phyloP scores from a whole-genome alignment of 345 rosid species.

The Cardamine resedifolia region DNA sequence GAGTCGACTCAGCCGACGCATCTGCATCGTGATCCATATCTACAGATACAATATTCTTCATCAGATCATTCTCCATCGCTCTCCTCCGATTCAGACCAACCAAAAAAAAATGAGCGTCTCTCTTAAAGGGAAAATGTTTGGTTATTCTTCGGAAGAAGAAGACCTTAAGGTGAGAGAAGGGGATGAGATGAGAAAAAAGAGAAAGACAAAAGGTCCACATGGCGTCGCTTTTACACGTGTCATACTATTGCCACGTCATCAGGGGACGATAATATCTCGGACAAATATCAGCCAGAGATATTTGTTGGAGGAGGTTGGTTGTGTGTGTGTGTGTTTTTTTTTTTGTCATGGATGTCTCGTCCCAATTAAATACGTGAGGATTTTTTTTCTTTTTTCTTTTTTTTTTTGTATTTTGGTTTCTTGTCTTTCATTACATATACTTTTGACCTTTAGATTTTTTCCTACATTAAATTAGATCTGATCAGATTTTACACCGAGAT shows the following conservation, averaged over 20 bases:
- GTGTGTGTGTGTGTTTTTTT: not conserved
- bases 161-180: not conserved
- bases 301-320: conserved; percentile 33
- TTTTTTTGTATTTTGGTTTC: not conserved
- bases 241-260: conserved; percentile 46
- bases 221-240: conserved; percentile 70
- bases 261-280: conserved; percentile 43
- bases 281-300: conserved; percentile 48
- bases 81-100: not conserved
- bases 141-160: not conserved
- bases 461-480: not conserved
- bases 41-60: conserved; percentile 28
- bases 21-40: conserved; percentile 42
- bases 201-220: conserved; percentile 45
- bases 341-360: not conserved
- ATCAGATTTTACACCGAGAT: not conserved
- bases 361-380: not conserved
- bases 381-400: not conserved
- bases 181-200: not conserved
- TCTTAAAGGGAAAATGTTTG: not conserved
- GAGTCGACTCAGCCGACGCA: conserved; percentile 35
- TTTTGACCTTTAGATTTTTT: not conserved
- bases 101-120: not conserved
- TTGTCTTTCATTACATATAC: not conserved
- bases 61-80: conserved; percentile 25